These are phyloP conservation scores for Mucor piriformis DNA, from an alignment of 371 early-diverging fungal genomes.

Conservation along the genomic window DNA sequence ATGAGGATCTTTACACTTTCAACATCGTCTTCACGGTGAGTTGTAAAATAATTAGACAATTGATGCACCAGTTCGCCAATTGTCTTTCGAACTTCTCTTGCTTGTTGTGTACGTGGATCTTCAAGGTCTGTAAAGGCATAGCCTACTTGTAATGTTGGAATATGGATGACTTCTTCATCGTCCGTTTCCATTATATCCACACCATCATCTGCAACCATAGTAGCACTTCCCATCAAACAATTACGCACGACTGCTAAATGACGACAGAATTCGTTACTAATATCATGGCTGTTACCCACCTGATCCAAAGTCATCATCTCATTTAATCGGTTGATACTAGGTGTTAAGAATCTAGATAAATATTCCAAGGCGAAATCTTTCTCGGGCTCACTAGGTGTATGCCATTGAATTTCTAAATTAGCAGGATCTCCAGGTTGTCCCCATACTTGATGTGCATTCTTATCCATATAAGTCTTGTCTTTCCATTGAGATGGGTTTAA, in stretches of 20 bases:
- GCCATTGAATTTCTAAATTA: slow-evolving; percentile 73
- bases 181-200: slow-evolving; percentile 9
- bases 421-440: slow-evolving; percentile 63
- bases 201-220: slow-evolving; percentile 60
- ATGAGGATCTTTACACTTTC: slow-evolving; percentile 73
- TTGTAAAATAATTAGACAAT: slow-evolving; percentile 54
- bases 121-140: slow-evolving; percentile 61
- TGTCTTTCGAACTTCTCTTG: slow-evolving; percentile 50
- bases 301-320: slow-evolving; percentile 44
- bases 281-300: slow-evolving; percentile 28
- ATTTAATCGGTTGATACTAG: slow-evolving; percentile 48
- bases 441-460: slow-evolving; percentile 76
- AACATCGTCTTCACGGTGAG: slow-evolving; percentile 73
- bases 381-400: slow-evolving; percentile 70
- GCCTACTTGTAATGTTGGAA: slow-evolving; percentile 52
- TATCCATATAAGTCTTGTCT: slow-evolving; percentile 46
- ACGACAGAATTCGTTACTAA: slow-evolving; percentile 61
- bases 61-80: slow-evolving; percentile 60
- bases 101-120: slow-evolving; percentile 15
- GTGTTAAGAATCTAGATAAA: slow-evolving; percentile 51
- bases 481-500: slow-evolving; percentile 56
- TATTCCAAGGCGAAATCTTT: slow-evolving; percentile 69
- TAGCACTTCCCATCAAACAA: slow-evolving; percentile 56
- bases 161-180: slow-evolving; percentile 32
- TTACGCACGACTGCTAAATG: slow-evolving; percentile 60